Percentiles rank a stretch among this genome's conserved stretches.
Conservation (phyloP, 2,329 filamentous ascomycete species). For the Orbilia brochopaga region DNA sequence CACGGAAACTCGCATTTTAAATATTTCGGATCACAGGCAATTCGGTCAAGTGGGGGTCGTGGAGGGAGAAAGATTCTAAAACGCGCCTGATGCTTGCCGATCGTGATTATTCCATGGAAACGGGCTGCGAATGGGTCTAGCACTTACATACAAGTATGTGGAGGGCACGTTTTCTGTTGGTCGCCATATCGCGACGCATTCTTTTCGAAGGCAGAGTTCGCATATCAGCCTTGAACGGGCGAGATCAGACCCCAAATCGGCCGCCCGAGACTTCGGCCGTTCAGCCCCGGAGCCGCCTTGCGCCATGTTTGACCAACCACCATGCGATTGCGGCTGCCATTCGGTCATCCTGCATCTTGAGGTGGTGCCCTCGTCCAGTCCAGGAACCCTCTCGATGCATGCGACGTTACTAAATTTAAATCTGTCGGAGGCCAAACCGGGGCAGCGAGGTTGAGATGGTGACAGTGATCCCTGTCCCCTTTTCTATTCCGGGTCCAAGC, state of each 20-base stretch:
- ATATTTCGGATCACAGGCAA: no score
- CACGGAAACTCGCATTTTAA: no score
- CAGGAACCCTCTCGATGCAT: not conserved
- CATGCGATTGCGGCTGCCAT: not conserved
- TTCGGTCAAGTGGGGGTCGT: no score
- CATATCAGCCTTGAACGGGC: not conserved
- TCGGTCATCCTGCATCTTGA: not conserved
- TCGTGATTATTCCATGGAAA: no score
- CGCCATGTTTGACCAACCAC: slow-evolving; percentile 1
- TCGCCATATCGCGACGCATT: no score
- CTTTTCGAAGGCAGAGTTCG: not conserved
- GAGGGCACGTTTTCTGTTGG: no score
- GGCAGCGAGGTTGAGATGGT: not conserved
- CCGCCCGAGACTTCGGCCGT: not conserved
- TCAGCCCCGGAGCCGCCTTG: slow-evolving; percentile 1
- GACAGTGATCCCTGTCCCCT: not conserved
- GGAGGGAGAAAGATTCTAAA: no score
- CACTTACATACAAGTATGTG: no score
- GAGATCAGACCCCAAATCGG: not conserved
- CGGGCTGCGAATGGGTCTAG: no score
- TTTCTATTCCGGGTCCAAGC: not conserved
- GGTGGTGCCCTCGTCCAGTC: not conserved
- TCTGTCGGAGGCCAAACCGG: slow-evolving; percentile 1
- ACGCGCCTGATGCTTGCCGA: no score
- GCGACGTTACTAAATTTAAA: slow-evolving; percentile 3